Evolutionary conservation across 2,329 filamentous ascomycete species (phyloP).

Genomic region (Chrysoporthe deuterocubensis): DNA sequence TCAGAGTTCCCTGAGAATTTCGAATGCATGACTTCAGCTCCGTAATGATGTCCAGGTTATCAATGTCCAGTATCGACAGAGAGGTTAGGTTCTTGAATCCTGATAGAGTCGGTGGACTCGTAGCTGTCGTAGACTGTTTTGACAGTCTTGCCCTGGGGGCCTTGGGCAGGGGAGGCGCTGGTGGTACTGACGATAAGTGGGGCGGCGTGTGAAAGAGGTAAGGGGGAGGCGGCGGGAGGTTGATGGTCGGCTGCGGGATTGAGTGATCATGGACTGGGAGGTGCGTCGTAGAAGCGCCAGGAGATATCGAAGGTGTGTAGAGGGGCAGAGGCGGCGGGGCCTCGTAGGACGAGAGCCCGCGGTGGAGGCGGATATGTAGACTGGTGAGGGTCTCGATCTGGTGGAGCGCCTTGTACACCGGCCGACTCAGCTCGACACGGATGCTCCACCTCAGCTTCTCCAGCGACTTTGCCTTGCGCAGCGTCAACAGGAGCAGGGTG

Average conservation of each 20-base stretch:
- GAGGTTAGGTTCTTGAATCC: constrained; percentile 60
- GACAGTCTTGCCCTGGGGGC: constrained; percentile 39
- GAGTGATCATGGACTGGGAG: constrained; percentile 25
- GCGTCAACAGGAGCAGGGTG: constrained; percentile 59
- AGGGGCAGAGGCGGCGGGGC: constrained; percentile 52
- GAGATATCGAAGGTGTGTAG: constrained; percentile 29
- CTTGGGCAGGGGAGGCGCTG: constrained; percentile 44
- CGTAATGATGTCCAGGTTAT: constrained; percentile 57
- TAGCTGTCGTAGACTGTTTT: constrained; percentile 38
- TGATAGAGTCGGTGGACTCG: constrained; percentile 58
- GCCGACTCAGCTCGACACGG: constrained; percentile 63
- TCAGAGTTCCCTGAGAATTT: constrained; percentile 59
- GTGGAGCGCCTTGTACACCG: constrained; percentile 61
- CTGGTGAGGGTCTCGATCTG: constrained; percentile 55
- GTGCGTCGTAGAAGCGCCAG: constrained; percentile 28
- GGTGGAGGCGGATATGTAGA: constrained; percentile 63
- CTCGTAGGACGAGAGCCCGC: constrained; percentile 59
- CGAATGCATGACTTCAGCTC: constrained; percentile 61
- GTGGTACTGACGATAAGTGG: constrained; percentile 33
- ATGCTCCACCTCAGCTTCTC: constrained; percentile 69
- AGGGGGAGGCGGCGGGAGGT: constrained; percentile 29
- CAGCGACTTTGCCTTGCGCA: constrained; percentile 58
- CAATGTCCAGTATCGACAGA: constrained; percentile 63
- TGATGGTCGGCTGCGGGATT: constrained; percentile 29
- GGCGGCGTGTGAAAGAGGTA: constrained; percentile 32